phyloP scores from a whole-genome alignment of 1,139 yeast genomes.

The Pichia sp. region DNA sequence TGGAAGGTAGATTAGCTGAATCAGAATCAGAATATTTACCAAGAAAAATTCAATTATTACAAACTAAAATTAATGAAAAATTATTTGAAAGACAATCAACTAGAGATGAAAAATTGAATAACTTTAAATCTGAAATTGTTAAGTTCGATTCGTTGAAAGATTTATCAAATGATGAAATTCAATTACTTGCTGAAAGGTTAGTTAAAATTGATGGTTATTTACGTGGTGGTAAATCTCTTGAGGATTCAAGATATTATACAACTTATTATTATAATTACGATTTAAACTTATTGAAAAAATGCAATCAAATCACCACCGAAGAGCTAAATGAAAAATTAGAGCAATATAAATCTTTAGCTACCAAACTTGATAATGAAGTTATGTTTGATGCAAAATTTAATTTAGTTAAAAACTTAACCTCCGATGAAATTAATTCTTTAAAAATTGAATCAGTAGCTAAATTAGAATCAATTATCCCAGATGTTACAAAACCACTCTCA shows the following conservation, averaged over 20 bases:
- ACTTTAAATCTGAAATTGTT: slow-evolving; percentile 25
- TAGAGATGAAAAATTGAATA: slow-evolving; percentile 31
- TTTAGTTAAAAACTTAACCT: slow-evolving; percentile 32
- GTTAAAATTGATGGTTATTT: slow-evolving; percentile 43
- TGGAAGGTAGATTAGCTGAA: slow-evolving; percentile 43
- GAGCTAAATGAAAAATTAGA: slow-evolving; percentile 20
- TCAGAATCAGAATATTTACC: slow-evolving; percentile 53
- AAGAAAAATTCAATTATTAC: slow-evolving; percentile 56
- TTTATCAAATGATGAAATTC: slow-evolving; percentile 32
- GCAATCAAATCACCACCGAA: slow-evolving; percentile 35
- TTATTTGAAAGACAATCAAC: slow-evolving; percentile 35
- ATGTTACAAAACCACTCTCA: slow-evolving; percentile 22
- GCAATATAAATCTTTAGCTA: slow-evolving; percentile 14
- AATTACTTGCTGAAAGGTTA: slow-evolving; percentile 46
- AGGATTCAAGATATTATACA: slow-evolving; percentile 55
- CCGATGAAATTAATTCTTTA: slow-evolving; percentile 30
- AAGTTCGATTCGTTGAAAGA: slow-evolving; percentile 23
- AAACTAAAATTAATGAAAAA: slow-evolving; percentile 42
- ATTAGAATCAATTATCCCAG: slow-evolving; percentile 25
- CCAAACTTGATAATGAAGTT: slow-evolving; percentile 26
- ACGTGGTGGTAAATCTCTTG: slow-evolving; percentile 43
- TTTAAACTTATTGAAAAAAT: slow-evolving; percentile 37
- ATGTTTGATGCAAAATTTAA: slow-evolving; percentile 37
- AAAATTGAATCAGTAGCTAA: slow-evolving; percentile 27
- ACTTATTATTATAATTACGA: slow-evolving; percentile 47